These are phyloP conservation scores for Linaria vulgaris DNA, from an alignment of 257 asterid genomes.

Conservation along the genomic window DNA sequence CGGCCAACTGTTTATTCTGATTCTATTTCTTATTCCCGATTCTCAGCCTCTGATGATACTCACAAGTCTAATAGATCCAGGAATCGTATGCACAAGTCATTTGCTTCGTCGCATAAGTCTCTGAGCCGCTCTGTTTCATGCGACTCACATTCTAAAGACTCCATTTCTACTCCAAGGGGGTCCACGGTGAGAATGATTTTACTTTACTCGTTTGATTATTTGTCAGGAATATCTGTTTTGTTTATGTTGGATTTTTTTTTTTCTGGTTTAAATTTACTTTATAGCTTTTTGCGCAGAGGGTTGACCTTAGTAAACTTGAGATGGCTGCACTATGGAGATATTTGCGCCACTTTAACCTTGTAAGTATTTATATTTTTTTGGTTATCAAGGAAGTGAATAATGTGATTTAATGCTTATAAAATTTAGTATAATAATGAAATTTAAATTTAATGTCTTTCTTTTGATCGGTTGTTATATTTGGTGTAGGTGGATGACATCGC, in stretches of 20 bases:
- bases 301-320: conserved; percentile 91
- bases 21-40: conserved; percentile 26
- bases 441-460: neutral
- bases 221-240: neutral
- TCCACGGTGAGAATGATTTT: conserved; percentile 44
- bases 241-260: neutral
- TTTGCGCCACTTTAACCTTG: conserved; percentile 80
- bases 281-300: conserved; percentile 41
- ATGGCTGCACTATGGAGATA: conserved; percentile 89
- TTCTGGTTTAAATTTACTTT: neutral
- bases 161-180: conserved; percentile 26
- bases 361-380: conserved; percentile 33
- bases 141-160: conserved; percentile 70
- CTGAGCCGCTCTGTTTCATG: conserved; percentile 60
- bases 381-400: too few species aligned
- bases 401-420: neutral
- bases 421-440: too few species aligned
- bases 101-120: conserved; percentile 52
- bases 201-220: neutral
- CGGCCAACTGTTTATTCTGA: conserved; percentile 49
- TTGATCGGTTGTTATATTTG: neutral
- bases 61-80: conserved; percentile 77
- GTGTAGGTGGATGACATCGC: conserved; percentile 67
- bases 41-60: conserved; percentile 69
- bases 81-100: conserved; percentile 58